Evolutionary conservation across 1,284 basidiomycete genomes (phyloP), one percentile per base, ranked within the genome.

Genomic region (Pholiota adiposa): DNA sequence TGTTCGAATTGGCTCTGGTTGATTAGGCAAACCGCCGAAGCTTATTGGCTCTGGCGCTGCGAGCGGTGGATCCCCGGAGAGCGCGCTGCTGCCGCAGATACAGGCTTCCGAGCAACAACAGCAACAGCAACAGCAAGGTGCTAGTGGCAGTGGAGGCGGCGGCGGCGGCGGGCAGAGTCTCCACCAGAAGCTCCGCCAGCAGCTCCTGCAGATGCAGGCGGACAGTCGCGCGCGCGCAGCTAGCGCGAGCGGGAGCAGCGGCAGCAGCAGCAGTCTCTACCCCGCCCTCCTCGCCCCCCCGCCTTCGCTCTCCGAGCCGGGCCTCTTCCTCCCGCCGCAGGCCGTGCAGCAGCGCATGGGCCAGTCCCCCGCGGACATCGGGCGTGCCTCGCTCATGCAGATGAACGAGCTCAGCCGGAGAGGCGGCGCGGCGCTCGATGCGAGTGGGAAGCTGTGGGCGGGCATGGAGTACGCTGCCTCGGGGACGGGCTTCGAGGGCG

Each of bases 341-440:
- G 83, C 86, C 68, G 82, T 83, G 2, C 83, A 85, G 65, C 80
- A 83, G 54, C 29, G 29, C 29, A 31, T 31, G 5, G 67, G 76
- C 21, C 49, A 31, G 11, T 14, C 23, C 25, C 38, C 48, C 19
- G 49, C 44, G 48, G 52, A 84, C 83, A 63, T 90, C 49, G 87
- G 87, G 1, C 80, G 83, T 29, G 86, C 86, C 19, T 72, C 72
- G 54, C 65, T 91, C 63, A 80, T 84, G 65, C 88, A 90, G 71
- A 88, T 93, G 85, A 91, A 86, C 73, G 88, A 91, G 70, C 83
- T 89, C 63, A 87, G 87, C 25, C 76, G 86, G 51, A 79, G 87
- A 31, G 87, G 85, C 34, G 87, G 85, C 9, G 59, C 57, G 9
- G 60, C 59, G 12, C 49, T 56, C 16, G 41, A 19, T 16, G 54